Percentiles rank a stretch among this genome's conserved stretches.
Evolutionary conservation across 2,329 filamentous ascomycete genomes (phyloP).

Genomic region (Myriosclerotinia curreyana): DNA sequence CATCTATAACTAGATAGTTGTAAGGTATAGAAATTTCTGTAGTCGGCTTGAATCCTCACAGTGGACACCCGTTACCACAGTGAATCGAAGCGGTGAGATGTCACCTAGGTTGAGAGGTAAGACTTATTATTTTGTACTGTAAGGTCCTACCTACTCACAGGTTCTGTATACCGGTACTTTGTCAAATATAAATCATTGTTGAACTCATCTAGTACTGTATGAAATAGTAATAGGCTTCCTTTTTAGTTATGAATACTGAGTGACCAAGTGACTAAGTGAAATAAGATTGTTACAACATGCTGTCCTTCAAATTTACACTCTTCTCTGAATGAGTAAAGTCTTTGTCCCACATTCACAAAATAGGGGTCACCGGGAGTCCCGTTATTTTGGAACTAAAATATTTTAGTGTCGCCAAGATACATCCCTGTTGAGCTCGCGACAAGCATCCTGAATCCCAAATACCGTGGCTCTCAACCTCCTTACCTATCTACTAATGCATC

Average conservation of each 20-base stretch:
- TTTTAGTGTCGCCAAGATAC: constrained; percentile 21
- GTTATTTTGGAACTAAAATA: constrained; percentile 17
- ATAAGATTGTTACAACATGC: not conserved
- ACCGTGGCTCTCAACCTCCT: constrained; percentile 21
- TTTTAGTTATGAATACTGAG: not conserved
- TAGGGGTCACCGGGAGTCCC: constrained; percentile 17
- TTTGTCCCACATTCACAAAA: constrained; percentile 15
- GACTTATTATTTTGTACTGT: not conserved
- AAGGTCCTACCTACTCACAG: no score
- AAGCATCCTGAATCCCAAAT: constrained; percentile 23
- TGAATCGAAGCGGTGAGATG: constrained; percentile 18
- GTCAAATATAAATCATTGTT: constrained; percentile 8
- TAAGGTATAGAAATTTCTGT: not conserved
- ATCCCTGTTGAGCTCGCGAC: constrained; percentile 22
- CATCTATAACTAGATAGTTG: not conserved
- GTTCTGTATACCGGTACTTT: no score
- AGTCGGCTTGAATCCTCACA: not conserved
- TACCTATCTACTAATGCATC: constrained; percentile 20
- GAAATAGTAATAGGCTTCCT: not conserved
- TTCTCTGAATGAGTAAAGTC: not conserved
- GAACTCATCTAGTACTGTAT: not conserved
- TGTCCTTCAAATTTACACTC: not conserved
- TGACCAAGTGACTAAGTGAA: not conserved
- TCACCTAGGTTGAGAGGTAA: not conserved
- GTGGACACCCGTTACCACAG: constrained; percentile 14